Evolutionary conservation across 805 yeast species (phyloP).

Genomic region (Schwanniomyces occidentalis): DNA sequence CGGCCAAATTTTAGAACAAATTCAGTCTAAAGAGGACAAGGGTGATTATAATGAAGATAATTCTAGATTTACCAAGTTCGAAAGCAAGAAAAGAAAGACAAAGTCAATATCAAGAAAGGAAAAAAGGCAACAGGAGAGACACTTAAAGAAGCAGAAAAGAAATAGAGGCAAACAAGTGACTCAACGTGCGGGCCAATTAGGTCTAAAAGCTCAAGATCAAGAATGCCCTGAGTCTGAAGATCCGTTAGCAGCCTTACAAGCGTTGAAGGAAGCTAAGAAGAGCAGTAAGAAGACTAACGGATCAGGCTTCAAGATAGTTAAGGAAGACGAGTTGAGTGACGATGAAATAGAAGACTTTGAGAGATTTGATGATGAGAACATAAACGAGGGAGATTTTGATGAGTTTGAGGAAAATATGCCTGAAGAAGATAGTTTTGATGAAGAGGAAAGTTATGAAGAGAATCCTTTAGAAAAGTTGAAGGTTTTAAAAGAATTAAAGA

Average conservation of each 20-base stretch:
- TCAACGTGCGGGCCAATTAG: not conserved
- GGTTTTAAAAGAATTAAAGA: conserved; percentile 17
- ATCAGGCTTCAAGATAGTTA: conserved; percentile 23
- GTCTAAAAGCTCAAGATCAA: conserved; percentile 1
- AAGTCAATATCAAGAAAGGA: conserved; percentile 33
- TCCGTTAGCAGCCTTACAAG: conserved; percentile 14
- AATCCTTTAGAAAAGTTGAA: conserved; percentile 29
- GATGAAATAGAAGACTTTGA: conserved; percentile 45
- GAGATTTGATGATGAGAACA: conserved; percentile 41
- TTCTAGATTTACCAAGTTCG: conserved; percentile 17
- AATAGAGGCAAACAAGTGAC: not conserved
- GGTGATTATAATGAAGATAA: conserved; percentile 45
- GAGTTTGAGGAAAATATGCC: conserved; percentile 18
- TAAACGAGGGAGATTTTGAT: conserved; percentile 24
- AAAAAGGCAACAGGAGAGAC: conserved; percentile 34
- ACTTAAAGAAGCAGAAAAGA: conserved; percentile 32
- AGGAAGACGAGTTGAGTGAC: conserved; percentile 31
- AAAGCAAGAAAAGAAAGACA: conserved; percentile 22
- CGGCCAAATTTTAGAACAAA: conserved; percentile 53
- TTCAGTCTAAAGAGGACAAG: conserved; percentile 39
- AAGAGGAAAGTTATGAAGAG: conserved; percentile 13
- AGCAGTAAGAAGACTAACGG: conserved; percentile 7
- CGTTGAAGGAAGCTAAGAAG: conserved; percentile 11
- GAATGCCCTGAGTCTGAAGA: conserved; percentile 8
- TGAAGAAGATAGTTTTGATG: conserved; percentile 16